These are phyloP conservation scores for Tolypocladium cylindrosporum DNA, from an alignment of 2,329 filamentous ascomycete species.

Conservation along the genomic window DNA sequence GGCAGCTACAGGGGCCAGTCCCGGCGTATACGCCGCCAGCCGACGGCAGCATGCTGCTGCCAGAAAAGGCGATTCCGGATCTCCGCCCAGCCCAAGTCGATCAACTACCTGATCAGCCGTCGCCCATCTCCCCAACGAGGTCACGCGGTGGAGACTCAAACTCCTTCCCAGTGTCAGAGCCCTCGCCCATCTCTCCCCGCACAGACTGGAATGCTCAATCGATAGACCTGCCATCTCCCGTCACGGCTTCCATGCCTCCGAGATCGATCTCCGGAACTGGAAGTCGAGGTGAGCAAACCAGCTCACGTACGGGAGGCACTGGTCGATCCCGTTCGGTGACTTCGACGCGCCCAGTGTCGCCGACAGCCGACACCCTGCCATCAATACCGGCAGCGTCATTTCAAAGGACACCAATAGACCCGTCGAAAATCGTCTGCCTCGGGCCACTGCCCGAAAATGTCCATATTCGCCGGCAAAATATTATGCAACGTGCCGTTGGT, in stretches of 20 bases:
- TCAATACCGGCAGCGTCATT: conserved; percentile 11
- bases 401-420: conserved; percentile 41
- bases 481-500: conserved; percentile 5
- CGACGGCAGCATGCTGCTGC: conserved; percentile 12
- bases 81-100: conserved; percentile 1
- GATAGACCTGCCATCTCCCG: conserved; percentile 31
- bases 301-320: background rate
- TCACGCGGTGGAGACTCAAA: conserved; percentile 15
- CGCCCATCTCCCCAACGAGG: conserved; percentile 9
- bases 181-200: conserved; percentile 39
- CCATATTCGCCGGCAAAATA: conserved; percentile 12
- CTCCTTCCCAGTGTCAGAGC: conserved; percentile 29
- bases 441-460: conserved; percentile 43
- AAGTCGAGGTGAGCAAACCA: conserved; percentile 4
- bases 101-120: conserved; percentile 8
- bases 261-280: conserved; percentile 11
- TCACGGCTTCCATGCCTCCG: conserved; percentile 19
- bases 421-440: conserved; percentile 42
- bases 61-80: conserved; percentile 19
- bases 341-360: background rate
- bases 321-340: conserved; percentile 6
- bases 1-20: conserved; percentile 38
- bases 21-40: conserved; percentile 37
- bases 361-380: background rate
- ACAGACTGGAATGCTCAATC: conserved; percentile 29